Conservation (phyloP, 2,329 filamentous ascomycete genomes). For the Arthrobotrys sinensis region DNA sequence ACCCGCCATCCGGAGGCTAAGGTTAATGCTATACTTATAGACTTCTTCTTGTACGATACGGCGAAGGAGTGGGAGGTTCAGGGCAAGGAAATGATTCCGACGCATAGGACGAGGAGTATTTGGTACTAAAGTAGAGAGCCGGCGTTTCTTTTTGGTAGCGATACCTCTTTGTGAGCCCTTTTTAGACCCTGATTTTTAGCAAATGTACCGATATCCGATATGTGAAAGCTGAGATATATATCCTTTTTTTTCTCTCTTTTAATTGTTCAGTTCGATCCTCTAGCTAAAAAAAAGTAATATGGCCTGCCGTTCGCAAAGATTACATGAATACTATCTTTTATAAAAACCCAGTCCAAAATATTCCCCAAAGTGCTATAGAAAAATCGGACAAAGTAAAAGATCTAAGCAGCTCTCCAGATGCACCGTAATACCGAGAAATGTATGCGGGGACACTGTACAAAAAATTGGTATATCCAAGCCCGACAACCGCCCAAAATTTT, state of each 20-base stretch:
- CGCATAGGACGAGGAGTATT: slow-evolving; percentile 92
- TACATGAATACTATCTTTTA: neutral
- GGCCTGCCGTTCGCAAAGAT: neutral
- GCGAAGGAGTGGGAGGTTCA: slow-evolving; percentile 85
- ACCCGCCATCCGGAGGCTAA: slow-evolving; percentile 77
- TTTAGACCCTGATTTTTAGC: slow-evolving; percentile 2
- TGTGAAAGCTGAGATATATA: too few species aligned
- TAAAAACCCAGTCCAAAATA: too few species aligned
- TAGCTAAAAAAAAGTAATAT: too few species aligned
- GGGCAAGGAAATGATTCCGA: slow-evolving; percentile 76
- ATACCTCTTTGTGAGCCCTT: slow-evolving; percentile 32
- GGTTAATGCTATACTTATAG: slow-evolving; percentile 90
- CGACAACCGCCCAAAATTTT: neutral
- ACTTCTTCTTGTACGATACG: slow-evolving; percentile 96
- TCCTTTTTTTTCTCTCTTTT: neutral
- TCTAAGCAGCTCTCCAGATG: slow-evolving; percentile 19
- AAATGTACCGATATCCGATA: slow-evolving; percentile 24
- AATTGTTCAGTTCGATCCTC: neutral
- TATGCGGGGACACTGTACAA: slow-evolving; percentile 44
- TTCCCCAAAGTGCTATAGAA: neutral
- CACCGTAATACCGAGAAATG: slow-evolving; percentile 24
- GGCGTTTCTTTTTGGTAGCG: too few species aligned
- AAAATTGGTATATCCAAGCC: neutral
- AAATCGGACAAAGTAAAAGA: slow-evolving; percentile 12
- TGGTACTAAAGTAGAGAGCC: slow-evolving; percentile 80